These are phyloP conservation scores for Leccinum pellstonianum DNA, from an alignment of 768 basidiomycete genomes.

Conservation along the genomic window DNA sequence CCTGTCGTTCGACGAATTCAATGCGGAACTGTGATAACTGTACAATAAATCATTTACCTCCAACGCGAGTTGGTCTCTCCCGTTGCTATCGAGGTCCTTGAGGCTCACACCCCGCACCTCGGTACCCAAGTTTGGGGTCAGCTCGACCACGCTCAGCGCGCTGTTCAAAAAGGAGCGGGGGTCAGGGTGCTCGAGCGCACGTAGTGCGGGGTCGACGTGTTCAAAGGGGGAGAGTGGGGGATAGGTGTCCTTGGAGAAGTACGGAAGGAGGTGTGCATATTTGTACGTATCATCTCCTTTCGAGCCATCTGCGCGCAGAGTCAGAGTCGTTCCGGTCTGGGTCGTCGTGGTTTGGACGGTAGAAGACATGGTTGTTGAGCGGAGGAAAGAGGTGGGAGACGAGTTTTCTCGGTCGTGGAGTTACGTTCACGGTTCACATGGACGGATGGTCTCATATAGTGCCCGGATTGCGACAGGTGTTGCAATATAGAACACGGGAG, in stretches of 20 bases:
- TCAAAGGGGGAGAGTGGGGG: conserved; percentile 71
- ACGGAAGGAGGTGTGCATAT: conserved; percentile 70
- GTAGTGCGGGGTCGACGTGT: conserved; percentile 72
- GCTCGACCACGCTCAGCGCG: conserved; percentile 54
- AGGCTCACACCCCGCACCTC: conserved; percentile 74
- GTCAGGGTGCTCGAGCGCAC: conserved; percentile 64
- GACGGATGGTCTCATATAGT: neutral
- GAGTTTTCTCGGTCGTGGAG: neutral
- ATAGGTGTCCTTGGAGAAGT: conserved; percentile 58
- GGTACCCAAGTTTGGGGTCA: conserved; percentile 74
- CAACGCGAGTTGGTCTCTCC: conserved; percentile 69
- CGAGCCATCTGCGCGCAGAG: conserved; percentile 5
- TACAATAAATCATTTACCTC: conserved; percentile 42
- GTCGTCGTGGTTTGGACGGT: conserved; percentile 17
- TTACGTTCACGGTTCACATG: neutral
- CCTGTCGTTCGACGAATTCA: conserved; percentile 38
- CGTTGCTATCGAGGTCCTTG: conserved; percentile 53
- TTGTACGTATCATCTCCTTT: conserved; percentile 41
- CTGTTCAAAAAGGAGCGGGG: conserved; percentile 66
- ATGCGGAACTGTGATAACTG: conserved; percentile 1
- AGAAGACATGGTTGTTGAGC: neutral
- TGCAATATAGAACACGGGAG: too few species aligned
- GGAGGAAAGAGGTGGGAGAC: neutral
- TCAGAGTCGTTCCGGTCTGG: conserved; percentile 4
- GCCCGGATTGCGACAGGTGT: too few species aligned